A percentile compares a stretch with the other conserved stretches of the same genome.
Conservation (phyloP, 345 rosid genomes). For the Eucalyptus lansdowneana region DNA sequence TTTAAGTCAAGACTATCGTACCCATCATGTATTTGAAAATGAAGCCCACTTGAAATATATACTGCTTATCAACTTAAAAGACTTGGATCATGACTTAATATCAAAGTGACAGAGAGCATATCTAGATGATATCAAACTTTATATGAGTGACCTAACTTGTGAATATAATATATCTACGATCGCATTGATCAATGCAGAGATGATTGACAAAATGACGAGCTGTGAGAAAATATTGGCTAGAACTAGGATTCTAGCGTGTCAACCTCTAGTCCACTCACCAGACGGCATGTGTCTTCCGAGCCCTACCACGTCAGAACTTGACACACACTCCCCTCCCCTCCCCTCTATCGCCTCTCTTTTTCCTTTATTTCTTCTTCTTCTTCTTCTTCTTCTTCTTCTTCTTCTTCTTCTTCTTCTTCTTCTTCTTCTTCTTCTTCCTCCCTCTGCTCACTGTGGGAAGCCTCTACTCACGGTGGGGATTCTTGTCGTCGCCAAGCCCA, state of each 20-base stretch:
- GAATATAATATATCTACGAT: background rate
- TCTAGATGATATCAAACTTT: background rate
- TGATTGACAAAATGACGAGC: background rate
- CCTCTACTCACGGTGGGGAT: too few species aligned
- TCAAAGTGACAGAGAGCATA: background rate
- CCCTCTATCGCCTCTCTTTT: too few species aligned
- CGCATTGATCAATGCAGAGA: background rate
- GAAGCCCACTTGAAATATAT: background rate
- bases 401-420: too few species aligned
- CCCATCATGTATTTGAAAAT: background rate
- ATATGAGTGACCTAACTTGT: background rate
- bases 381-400: too few species aligned
- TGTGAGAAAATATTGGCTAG: background rate
- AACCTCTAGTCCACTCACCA: too few species aligned
- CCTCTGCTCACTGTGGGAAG: too few species aligned
- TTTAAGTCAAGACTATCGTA: background rate
- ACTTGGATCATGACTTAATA: background rate
- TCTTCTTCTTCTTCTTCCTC: too few species aligned
- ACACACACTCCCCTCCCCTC: too few species aligned
- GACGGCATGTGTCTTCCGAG: fast-evolving
- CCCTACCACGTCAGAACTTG: too few species aligned
- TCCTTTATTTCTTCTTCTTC: too few species aligned
- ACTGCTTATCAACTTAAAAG: background rate
- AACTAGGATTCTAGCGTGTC: too few species aligned
- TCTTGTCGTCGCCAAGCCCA: too few species aligned